Evolutionary conservation across 2,329 filamentous ascomycete species (phyloP).

Genomic region (Orbilia ellipsospora): DNA sequence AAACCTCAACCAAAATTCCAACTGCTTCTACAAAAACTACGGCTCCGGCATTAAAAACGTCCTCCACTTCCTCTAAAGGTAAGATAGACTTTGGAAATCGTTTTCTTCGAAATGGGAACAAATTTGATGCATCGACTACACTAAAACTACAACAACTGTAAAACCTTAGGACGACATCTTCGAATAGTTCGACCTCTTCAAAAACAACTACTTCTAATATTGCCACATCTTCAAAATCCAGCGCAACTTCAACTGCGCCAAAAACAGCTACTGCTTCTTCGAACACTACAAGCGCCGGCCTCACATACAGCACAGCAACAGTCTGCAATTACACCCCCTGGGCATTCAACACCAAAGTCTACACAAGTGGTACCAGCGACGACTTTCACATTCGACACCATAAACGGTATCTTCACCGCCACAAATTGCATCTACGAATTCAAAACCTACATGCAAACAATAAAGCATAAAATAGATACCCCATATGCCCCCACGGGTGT

Average conservation of each 20-base stretch:
- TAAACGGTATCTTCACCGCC: slow-evolving; percentile 11
- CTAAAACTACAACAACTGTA: slow-evolving; percentile 9
- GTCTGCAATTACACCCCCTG: not conserved
- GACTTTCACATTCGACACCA: slow-evolving; percentile 15
- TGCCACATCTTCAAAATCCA: not conserved
- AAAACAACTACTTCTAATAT: not conserved
- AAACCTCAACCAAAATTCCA: not conserved
- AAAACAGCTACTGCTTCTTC: slow-evolving; percentile 1
- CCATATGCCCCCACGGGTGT: not conserved
- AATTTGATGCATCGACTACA: not conserved
- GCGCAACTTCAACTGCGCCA: not conserved
- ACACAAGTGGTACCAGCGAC: slow-evolving; percentile 2
- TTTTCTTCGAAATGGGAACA: not conserved
- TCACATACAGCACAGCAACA: slow-evolving; percentile 4
- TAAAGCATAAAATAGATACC: slow-evolving; percentile 1
- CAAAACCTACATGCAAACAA: not conserved
- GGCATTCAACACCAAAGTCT: slow-evolving; percentile 16
- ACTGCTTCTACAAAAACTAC: slow-evolving; percentile 3
- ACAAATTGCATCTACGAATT: slow-evolving; percentile 14
- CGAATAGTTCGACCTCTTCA: not conserved
- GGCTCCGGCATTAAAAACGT: not conserved
- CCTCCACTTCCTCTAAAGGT: too few species aligned
- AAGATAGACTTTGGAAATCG: too few species aligned
- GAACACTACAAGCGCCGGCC: not conserved
- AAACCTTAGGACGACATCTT: slow-evolving; percentile 5